Base-by-base conservation (phyloP, 768 basidiomycete species). In the Trametes cubensis region DNA sequence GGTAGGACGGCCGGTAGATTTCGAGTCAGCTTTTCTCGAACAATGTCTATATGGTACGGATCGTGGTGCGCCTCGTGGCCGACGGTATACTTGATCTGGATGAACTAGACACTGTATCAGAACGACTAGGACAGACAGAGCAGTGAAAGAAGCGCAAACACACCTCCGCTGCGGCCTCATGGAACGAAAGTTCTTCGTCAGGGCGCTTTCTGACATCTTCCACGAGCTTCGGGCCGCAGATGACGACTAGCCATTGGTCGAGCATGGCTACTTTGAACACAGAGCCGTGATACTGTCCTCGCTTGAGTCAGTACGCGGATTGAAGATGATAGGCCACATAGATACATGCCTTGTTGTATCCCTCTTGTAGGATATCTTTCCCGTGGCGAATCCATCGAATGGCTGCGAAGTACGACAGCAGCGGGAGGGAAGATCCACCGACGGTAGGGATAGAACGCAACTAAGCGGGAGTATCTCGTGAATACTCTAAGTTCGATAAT, bases 81-180 rank as follows among this genome's bases (percentile, higher is more conserved):
- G 11, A 79, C 55, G 0, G 77, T 79, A 47, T 76, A 75, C 21
- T 78, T 70, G n/a, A 71, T 58, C 62, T 78, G 76, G 14, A 65
- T 58, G 57, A 58, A 30, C 21, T 23, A 11, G 10, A 6, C 34
- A 11, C 34, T 6, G 5, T 11, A 34, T 34, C 10, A 34, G 34
- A 34, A 34, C 34, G 28, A 28, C 28, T 28, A 28, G 7, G 28
- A 28, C 28, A 4, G 28, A 7, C 3, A 28, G 3, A 28, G 4
- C 7, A 28, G 4, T 28, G 34, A 34, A 11, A 34, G 34, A 10
- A 11, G 2, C n/a, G 2, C 13, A 15, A 1, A 17, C 65, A 6
- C 21, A 66, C 67, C 38, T 63, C 67, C 0, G 28, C 30, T 10
- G 54, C 44, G 1, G 54, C 64, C n/a, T 63, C 67, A 0, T 21